Base-by-base conservation (phyloP, 2,329 filamentous ascomycete genomes). In the Claviceps quebecensis region DNA sequence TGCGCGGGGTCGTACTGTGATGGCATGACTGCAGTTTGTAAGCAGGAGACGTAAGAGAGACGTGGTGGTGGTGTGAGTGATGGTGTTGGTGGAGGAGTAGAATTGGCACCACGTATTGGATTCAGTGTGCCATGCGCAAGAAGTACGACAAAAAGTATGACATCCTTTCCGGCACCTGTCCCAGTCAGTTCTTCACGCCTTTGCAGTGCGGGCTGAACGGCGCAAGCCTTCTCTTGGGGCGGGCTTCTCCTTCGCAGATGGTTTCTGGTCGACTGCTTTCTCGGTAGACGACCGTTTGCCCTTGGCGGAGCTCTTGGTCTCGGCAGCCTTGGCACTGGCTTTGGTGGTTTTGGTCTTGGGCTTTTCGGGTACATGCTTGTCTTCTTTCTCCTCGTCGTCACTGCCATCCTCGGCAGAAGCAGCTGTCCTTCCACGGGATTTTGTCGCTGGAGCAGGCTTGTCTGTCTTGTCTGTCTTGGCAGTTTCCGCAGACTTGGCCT, bases 401-500 rank as follows among this genome's bases (percentile, higher is more conserved):
- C 54, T 55, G 11, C 59, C 54, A 17, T 56, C 56, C 50, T 55
- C 44, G 19, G 16, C 48, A n/a, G 29, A 34, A 34, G 14, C 51
- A 19, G 23, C 49, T 40, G 34, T 47, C 23, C 14, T 52, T 14
- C 43, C 47, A 36, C 50, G 49, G 14, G 52, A 17, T 19, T 40
- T 36, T 14, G 26, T 50, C 16, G 49, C 40, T 5, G 46, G 45
- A 17, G 45, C 22, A 45, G 55, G 43, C 56, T 61, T 61, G 6
- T 56, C 57, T 34, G 55, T 62, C 41, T 57, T 59, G 17, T 53
- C 54, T 4, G 58, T 51, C 41, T 57, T 59, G 14, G 59, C 57
- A 6, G 57, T 16, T 26, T 63, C 60, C 43, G 56, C 49, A 47
- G 64, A 62, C 58, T 65, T 69, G 22, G 63, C 58, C 56, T 66